Evolutionary conservation across 768 basidiomycete genomes (phyloP), one percentile per base, ranked within the genome.

Genomic region (Candolleomyces efflorescens): DNA sequence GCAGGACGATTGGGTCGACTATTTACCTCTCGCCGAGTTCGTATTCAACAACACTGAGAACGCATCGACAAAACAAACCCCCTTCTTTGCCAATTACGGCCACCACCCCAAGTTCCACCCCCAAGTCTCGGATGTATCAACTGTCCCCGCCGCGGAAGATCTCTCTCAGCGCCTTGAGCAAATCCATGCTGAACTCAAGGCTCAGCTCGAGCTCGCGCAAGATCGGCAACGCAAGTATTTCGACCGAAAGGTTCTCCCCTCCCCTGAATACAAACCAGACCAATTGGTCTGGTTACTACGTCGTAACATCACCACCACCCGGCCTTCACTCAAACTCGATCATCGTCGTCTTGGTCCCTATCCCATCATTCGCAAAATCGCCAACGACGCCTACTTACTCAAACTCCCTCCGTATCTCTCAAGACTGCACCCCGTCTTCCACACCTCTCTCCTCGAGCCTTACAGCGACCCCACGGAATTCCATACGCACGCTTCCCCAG

Each of bases 1-100:
- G 23, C 79, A 79, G 56, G 73, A 78, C 53, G 65, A 79, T 56
- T 79, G 76, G 77, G 69, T 69, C 3, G 69, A 75, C 18, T 70
- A 68, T 38, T 66, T 80, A 0, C 68, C 75, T 0, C 61, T 78
- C 15, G 73, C 73, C 6, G 73, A 79, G 60, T 79, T 80, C 59
- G 60, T 67, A 0, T 75, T 70, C 65, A 80, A 80, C 60, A 76
- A 76, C 47, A 38, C 61, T 26, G 56, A 59, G 3, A 72, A 73
- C 52, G 32, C 67, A 1, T 70, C 75, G 1, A 77, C 73, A 37
- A 56, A 66, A 32, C 61, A 67, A 49, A 67, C 73, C 13, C 77
- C 74, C 1, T 77, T 77, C 65, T 75, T 68, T 26, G 65, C 74
- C 22, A 73, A 73, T 55, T 59, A 63, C 27, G 72, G 64, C 12